Percentiles rank a stretch among this genome's conserved stretches.
phyloP scores from a whole-genome alignment of 306 rosid species.

The Neltuma alba region DNA sequence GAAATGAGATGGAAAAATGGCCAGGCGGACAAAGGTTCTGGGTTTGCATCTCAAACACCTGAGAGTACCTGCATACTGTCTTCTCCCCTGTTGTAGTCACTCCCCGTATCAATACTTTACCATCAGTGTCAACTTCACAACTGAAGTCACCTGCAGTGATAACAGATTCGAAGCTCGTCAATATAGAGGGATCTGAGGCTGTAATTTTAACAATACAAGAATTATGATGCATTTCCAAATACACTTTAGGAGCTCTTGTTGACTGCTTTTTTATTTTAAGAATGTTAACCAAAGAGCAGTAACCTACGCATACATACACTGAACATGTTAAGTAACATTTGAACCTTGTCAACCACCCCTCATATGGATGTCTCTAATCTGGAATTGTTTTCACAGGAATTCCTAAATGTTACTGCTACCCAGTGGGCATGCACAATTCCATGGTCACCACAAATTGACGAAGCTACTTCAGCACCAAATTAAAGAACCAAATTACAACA shows the following conservation, averaged over 20 bases:
- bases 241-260: background rate
- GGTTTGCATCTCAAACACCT: slow-evolving; percentile 77
- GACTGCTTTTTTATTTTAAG: background rate
- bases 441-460: background rate
- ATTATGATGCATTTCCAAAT: background rate
- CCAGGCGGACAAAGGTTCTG: slow-evolving; percentile 83
- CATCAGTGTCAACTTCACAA: slow-evolving; percentile 66
- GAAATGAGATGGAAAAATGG: slow-evolving; percentile 67
- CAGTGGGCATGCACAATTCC: background rate
- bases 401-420: background rate
- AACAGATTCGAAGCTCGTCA: slow-evolving; percentile 32
- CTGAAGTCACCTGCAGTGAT: slow-evolving; percentile 67
- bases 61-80: slow-evolving; percentile 61
- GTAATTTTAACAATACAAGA: slow-evolving; percentile 3
- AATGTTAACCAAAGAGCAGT: too few species aligned
- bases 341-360: background rate
- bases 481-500: background rate
- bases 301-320: background rate
- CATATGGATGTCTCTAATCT: background rate
- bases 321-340: background rate
- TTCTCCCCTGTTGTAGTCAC: slow-evolving; percentile 79
- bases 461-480: background rate
- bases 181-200: background rate
- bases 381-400: background rate
- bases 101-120: slow-evolving; percentile 62